These are phyloP conservation scores for Nothophytophthora sp. DNA, from an alignment of 352 stramenopile genomes.

Conservation along the genomic window DNA sequence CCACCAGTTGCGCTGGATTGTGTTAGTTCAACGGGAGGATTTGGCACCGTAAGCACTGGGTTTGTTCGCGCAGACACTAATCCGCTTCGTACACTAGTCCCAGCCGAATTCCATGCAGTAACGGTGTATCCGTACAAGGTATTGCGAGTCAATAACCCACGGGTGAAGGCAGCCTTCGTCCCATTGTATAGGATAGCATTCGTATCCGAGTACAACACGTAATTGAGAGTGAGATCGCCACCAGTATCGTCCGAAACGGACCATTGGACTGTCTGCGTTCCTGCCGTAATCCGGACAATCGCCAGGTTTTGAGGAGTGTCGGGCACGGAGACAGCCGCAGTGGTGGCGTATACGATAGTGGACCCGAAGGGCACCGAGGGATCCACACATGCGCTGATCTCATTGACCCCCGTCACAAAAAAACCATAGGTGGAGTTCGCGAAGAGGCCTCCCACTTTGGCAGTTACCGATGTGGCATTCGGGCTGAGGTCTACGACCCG, in stretches of 20 bases:
- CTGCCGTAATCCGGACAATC: conserved; percentile 32
- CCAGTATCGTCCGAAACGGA: conserved; percentile 36
- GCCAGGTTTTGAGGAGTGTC: conserved; percentile 33
- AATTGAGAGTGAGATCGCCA: conserved; percentile 30
- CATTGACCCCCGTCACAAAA: conserved; percentile 50
- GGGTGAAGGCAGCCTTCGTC: conserved; percentile 33
- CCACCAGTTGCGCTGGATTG: conserved; percentile 25
- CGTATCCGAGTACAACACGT: conserved; percentile 35
- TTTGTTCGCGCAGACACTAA: conserved; percentile 23
- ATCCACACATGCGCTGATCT: conserved; percentile 47
- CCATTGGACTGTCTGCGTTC: conserved; percentile 52
- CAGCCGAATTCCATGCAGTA: conserved; percentile 40
- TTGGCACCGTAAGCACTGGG: conserved; percentile 22
- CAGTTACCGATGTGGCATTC: conserved; percentile 19
- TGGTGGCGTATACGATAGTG: conserved; percentile 36
- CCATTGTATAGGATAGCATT: conserved; percentile 42
- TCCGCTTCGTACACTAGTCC: conserved; percentile 28
- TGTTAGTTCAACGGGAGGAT: conserved; percentile 22
- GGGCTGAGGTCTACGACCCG: conserved; percentile 25
- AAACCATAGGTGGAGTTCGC: conserved; percentile 62
- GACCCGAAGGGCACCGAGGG: conserved; percentile 23
- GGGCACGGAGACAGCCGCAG: conserved; percentile 26
- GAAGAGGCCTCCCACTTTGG: conserved; percentile 39
- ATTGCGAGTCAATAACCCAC: conserved; percentile 31
- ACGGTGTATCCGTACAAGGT: conserved; percentile 51